Percentiles rank a stretch among this genome's conserved stretches.
phyloP scores from a whole-genome alignment of 371 early-diverging fungal species.

The Actinomortierella ambigua region DNA sequence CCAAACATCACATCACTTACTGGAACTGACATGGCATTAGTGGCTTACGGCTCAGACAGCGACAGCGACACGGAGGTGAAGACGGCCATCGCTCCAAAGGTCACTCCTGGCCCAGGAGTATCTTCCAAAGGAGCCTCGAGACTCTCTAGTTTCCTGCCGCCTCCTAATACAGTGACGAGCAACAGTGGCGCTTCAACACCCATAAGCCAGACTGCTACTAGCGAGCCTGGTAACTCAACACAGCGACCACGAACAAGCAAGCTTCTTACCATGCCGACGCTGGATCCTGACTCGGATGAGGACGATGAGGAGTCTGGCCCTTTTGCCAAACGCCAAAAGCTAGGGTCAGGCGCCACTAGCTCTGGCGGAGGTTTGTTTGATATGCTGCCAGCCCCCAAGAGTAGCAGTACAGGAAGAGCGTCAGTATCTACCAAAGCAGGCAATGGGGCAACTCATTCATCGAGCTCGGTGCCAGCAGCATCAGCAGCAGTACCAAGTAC shows the following conservation, averaged over 20 bases:
- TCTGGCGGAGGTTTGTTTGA: constrained; percentile 41
- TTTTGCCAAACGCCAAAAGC: constrained; percentile 34
- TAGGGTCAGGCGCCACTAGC: constrained; percentile 13
- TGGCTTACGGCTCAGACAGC: constrained; percentile 43
- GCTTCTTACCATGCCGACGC: constrained; percentile 31
- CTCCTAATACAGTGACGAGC: constrained; percentile 16
- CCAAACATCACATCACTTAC: too few species aligned
- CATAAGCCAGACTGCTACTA: background rate
- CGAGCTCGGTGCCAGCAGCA: background rate
- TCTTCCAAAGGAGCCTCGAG: background rate
- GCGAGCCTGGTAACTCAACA: background rate
- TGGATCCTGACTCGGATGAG: constrained; percentile 30
- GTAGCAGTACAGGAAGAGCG: constrained; percentile 8
- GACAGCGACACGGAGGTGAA: constrained; percentile 28
- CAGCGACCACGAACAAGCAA: constrained; percentile 22
- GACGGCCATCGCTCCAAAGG: background rate
- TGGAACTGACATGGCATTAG: constrained; percentile 13
- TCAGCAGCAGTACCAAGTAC: constrained; percentile 5
- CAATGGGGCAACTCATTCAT: too few species aligned
- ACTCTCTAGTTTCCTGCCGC: constrained; percentile 28
- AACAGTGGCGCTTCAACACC: background rate
- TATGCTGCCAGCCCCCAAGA: constrained; percentile 55
- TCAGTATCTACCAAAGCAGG: background rate
- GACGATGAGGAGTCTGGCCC: constrained; percentile 38
- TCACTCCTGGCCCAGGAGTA: background rate